Base-by-base conservation (phyloP, 495 filamentous ascomycete genomes). In the Physcia stellaris region DNA sequence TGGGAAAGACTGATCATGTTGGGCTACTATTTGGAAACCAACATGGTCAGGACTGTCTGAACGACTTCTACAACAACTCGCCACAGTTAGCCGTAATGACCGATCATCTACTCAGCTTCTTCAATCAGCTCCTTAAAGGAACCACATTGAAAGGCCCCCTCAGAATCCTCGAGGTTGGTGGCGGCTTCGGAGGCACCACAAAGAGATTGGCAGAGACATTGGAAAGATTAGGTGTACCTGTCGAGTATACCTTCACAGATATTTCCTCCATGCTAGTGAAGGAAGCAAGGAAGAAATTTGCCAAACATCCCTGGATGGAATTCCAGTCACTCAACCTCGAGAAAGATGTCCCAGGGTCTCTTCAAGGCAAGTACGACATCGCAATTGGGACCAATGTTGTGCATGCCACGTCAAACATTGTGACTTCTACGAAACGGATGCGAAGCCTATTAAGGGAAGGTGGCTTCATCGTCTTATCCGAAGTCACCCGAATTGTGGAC, bases 341-440 rank as follows among this genome's bases (percentile, higher is more conserved):
- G 31, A 56, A 24, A 30, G 46, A 30, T 29, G 44, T 17, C n/a
- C 34, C 19, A 18, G 29, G 1, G 27, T 37, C 12, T 30, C 29
- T 56, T 20, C 29, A 24, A 11, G 47, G 37, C 11, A 37, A 21
- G 12, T 63, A 44, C 37, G 40, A 71, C 41, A 51, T 71, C 15
- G 48, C 71, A 19, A 44, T 74, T 2, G 60, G 64, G 0, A 70
- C 55, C 30, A 70, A 71, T 34, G 58, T 53, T 2, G 51, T 74
- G 0, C 70, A 74, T 28, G 68, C 70, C 0, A 74, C 70, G 0
- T 56, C 56, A 9, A 54, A 45, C 20, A 42, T 69, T 5, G 36
- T 36, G 3, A 43, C 38, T 2, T 59, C 62, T 0, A 48, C 51
- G 0, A 37, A 35, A 1, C 40, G 60, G 35, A 59, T 67, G 29